Conservation (phyloP, 371 early-diverging fungal genomes). For the Apophysomyces elegans region DNA sequence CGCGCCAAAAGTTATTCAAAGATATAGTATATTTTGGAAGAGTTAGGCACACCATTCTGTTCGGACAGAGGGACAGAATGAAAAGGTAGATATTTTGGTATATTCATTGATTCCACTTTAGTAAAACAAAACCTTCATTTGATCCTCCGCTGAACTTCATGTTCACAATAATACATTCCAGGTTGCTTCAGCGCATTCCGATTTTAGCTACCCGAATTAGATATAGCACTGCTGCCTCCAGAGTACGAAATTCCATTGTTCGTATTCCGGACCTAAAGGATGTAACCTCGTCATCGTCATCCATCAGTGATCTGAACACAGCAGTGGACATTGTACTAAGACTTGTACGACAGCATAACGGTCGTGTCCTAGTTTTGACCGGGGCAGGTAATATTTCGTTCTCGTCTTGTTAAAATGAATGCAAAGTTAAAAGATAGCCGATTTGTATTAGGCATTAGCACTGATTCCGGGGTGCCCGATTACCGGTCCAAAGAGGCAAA, state of each 20-base stretch:
- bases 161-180: background rate
- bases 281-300: constrained; percentile 16
- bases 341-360: constrained; percentile 46
- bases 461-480: constrained; percentile 88
- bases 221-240: constrained; percentile 12
- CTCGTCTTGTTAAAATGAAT: too few relatives aligned
- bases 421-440: too few relatives aligned
- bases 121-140: background rate
- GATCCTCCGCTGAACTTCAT: background rate
- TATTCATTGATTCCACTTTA: too few relatives aligned
- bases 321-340: constrained; percentile 43
- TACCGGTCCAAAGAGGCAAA: constrained; percentile 76
- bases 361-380: constrained; percentile 52
- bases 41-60: too few relatives aligned
- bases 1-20: too few relatives aligned
- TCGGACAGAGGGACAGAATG: too few relatives aligned
- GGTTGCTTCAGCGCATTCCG: constrained; percentile 4
- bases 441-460: constrained; percentile 64
- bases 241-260: constrained; percentile 38
- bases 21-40: too few relatives aligned
- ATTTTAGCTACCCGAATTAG: background rate
- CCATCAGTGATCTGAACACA: constrained; percentile 28
- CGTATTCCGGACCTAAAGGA: constrained; percentile 42
- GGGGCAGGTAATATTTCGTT: constrained; percentile 48
- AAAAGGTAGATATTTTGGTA: too few relatives aligned